Percentiles rank a stretch among this genome's conserved stretches.
phyloP scores from a whole-genome alignment of 2,329 filamentous ascomycete species.

The Xylariaceae sp. region DNA sequence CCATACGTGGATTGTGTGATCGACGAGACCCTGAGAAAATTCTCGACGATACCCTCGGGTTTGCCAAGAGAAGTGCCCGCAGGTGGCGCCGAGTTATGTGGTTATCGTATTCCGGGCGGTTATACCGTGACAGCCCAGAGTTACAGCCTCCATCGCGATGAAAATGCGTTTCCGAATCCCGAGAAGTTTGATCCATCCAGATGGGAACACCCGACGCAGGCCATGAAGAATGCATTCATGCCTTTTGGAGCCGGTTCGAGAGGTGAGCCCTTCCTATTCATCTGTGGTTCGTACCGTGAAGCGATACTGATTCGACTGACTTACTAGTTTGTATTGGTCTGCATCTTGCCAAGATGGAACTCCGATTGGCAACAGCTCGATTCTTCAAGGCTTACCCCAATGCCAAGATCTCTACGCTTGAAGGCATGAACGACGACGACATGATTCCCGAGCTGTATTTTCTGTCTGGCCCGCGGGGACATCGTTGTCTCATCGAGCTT shows the following conservation, averaged over 20 bases:
- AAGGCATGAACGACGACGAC: conserved; percentile 30
- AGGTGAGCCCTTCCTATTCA: conserved; percentile 17
- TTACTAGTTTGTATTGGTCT: conserved; percentile 44
- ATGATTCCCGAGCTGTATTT: conserved; percentile 30
- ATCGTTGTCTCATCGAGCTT: conserved; percentile 29
- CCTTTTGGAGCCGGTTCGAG: conserved; percentile 30
- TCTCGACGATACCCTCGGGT: conserved; percentile 30
- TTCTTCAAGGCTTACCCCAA: conserved; percentile 40
- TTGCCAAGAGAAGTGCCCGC: conserved; percentile 33
- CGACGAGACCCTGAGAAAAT: conserved; percentile 32
- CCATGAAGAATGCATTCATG: conserved; percentile 28
- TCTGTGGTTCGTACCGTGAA: not conserved
- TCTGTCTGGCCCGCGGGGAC: conserved; percentile 26
- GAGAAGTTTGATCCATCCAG: conserved; percentile 26
- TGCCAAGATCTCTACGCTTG: conserved; percentile 24
- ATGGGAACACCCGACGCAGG: conserved; percentile 24
- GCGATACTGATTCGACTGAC: not conserved
- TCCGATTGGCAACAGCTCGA: conserved; percentile 43
- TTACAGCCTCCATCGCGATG: conserved; percentile 38
- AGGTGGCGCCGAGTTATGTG: conserved; percentile 31
- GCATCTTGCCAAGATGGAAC: conserved; percentile 50
- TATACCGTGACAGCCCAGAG: conserved; percentile 34
- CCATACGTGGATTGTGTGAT: conserved; percentile 32
- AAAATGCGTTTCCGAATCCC: conserved; percentile 34
- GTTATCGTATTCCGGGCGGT: conserved; percentile 33